Evolutionary conservation across 73 alveolate species (phyloP).

Genomic region (Diophrys sp.): DNA sequence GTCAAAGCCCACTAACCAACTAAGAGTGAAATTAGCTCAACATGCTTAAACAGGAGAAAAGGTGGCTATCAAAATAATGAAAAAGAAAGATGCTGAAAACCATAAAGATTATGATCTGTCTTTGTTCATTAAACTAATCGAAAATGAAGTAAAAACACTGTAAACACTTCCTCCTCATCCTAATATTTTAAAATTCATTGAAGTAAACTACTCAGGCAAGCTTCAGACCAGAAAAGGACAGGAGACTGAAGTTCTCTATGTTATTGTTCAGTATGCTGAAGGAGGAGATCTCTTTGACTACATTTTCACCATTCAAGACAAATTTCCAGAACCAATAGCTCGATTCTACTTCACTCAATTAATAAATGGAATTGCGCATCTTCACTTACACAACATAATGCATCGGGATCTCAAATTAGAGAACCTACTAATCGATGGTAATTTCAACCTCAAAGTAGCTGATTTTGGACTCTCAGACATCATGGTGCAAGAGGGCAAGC

Average conservation of each 20-base stretch:
- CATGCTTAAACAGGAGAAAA: neutral
- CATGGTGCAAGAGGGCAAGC: neutral
- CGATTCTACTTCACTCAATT: constrained; percentile 65
- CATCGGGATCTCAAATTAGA: constrained; percentile 91
- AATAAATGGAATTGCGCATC: constrained; percentile 65
- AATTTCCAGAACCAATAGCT: constrained; percentile 57
- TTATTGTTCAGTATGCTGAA: constrained; percentile 2
- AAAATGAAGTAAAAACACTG: neutral
- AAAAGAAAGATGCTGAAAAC: neutral
- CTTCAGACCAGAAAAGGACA: neutral
- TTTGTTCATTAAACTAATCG: neutral
- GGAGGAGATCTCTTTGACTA: constrained; percentile 29
- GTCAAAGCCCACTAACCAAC: neutral
- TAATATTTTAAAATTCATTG: constrained; percentile 30
- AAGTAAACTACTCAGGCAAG: constrained; percentile 39
- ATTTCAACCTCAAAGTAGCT: constrained; percentile 64
- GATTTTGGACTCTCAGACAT: constrained; percentile 65
- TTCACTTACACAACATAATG: constrained; percentile 71
- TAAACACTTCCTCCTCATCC: constrained; percentile 13
- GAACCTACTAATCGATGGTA: constrained; percentile 49
- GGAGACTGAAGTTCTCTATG: neutral
- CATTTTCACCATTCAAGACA: neutral
- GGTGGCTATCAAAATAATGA: constrained; percentile 5
- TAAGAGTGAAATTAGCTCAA: neutral
- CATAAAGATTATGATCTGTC: neutral